Percentiles rank a stretch among this genome's conserved stretches.
phyloP scores from a whole-genome alignment of 345 rosid genomes.

The Murraya koenigii region DNA sequence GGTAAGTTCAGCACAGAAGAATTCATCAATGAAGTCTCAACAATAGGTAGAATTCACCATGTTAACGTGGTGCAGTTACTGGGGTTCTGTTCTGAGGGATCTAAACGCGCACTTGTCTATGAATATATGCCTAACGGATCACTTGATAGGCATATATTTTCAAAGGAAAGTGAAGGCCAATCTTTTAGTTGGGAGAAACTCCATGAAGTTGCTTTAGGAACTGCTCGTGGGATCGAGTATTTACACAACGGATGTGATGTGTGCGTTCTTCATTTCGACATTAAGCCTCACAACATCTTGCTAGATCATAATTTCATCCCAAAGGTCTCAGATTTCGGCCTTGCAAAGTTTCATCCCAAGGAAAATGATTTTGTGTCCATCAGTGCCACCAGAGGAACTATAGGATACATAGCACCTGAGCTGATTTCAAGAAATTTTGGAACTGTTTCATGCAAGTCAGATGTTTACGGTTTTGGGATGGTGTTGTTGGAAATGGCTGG shows the following conservation, averaged over 20 bases:
- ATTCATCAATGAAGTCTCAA: slow-evolving; percentile 18
- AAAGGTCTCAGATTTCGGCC: slow-evolving; percentile 34
- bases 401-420: slow-evolving; percentile 11
- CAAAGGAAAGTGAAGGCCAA: neutral
- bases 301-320: slow-evolving; percentile 21
- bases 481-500: slow-evolving; percentile 16
- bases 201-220: slow-evolving; percentile 24
- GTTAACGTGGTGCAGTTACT: slow-evolving; percentile 3
- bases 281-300: slow-evolving; percentile 19
- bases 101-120: neutral
- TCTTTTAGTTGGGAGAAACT: neutral
- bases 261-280: slow-evolving; percentile 31
- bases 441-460: neutral
- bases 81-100: slow-evolving; percentile 1
- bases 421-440: slow-evolving; percentile 13
- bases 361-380: slow-evolving; percentile 18
- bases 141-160: neutral
- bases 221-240: slow-evolving; percentile 28
- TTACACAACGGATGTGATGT: slow-evolving; percentile 22
- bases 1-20: slow-evolving; percentile 1
- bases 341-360: slow-evolving; percentile 20
- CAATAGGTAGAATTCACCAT: slow-evolving; percentile 11
- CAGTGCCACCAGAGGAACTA: slow-evolving; percentile 21
- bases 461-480: slow-evolving; percentile 18
- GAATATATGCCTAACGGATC: slow-evolving; percentile 19